Conservation (phyloP, 371 early-diverging fungal species). For the Mortierella sp. region DNA sequence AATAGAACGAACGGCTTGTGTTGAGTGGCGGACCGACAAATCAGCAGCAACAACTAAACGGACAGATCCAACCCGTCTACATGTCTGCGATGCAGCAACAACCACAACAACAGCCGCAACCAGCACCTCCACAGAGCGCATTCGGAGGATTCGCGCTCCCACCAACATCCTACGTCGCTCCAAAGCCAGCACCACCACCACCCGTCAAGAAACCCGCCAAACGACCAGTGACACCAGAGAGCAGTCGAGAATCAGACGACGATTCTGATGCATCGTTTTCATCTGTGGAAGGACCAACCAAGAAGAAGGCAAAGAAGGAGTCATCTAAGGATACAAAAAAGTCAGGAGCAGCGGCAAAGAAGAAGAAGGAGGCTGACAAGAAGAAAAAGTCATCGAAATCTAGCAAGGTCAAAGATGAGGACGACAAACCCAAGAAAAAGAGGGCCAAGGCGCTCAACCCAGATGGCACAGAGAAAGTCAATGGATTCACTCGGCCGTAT, state of each 20-base stretch:
- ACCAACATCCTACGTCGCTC: constrained; percentile 47
- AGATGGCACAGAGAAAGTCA: constrained; percentile 42
- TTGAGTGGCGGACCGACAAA: constrained; percentile 44
- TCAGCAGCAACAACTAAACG: constrained; percentile 37
- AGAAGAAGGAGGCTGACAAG: constrained; percentile 2
- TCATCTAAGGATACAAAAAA: constrained; percentile 3
- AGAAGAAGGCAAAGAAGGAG: constrained; percentile 19
- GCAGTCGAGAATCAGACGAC: constrained; percentile 19
- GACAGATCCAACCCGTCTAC: background rate
- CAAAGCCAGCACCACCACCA: constrained; percentile 18
- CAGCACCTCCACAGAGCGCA: constrained; percentile 29
- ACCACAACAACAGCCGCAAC: background rate
- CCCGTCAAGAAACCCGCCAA: constrained; percentile 7
- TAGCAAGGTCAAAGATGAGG: background rate
- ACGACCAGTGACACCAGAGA: constrained; percentile 10
- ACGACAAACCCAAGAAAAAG: constrained; percentile 24
- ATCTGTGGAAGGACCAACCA: constrained; percentile 32
- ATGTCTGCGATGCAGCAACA: constrained; percentile 17
- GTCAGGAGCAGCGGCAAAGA: background rate
- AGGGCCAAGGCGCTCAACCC: constrained; percentile 30
- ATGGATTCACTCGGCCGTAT: constrained; percentile 31
- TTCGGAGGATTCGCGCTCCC: constrained; percentile 47
- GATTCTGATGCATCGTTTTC: constrained; percentile 42
- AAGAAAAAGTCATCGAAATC: background rate
- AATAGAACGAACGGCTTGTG: constrained; percentile 37